These are phyloP conservation scores for Venturia pyrina DNA, from an alignment of 2,329 filamentous ascomycete genomes.

Conservation along the genomic window DNA sequence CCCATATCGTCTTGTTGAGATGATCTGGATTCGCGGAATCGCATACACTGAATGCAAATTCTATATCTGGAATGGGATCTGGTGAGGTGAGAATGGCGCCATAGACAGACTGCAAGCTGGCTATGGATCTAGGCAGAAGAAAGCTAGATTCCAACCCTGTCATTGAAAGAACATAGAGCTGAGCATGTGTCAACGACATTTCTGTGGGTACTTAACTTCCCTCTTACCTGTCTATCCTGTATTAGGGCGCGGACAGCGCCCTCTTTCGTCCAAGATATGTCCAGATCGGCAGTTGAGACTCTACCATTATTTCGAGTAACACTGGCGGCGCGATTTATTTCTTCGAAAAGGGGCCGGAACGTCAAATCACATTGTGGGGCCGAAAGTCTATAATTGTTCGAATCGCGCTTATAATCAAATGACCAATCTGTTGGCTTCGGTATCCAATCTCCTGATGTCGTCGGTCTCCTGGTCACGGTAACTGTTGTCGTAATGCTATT, in stretches of 20 bases:
- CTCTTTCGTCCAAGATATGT: slow-evolving; percentile 12
- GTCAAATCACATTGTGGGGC: slow-evolving; percentile 17
- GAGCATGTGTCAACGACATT: not conserved
- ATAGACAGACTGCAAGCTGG: slow-evolving; percentile 45
- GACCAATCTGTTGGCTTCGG: not conserved
- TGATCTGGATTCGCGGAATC: slow-evolving; percentile 14
- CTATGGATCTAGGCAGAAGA: slow-evolving; percentile 22
- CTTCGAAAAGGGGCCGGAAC: slow-evolving; percentile 19
- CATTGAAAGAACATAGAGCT: slow-evolving; percentile 13
- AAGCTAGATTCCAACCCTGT: slow-evolving; percentile 14
- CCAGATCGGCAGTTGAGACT: not conserved
- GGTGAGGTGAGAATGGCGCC: slow-evolving; percentile 43
- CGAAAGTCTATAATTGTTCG: slow-evolving; percentile 20
- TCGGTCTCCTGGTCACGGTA: not conserved
- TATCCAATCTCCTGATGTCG: not conserved
- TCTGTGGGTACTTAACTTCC: not conserved
- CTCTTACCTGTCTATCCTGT: slow-evolving; percentile 19
- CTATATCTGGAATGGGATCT: slow-evolving; percentile 38
- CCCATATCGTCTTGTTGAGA: slow-evolving; percentile 13
- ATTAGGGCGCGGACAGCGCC: slow-evolving; percentile 20
- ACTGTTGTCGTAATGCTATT: not conserved
- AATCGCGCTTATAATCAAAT: slow-evolving; percentile 1
- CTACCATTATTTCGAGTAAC: slow-evolving; percentile 12
- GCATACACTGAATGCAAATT: slow-evolving; percentile 30
- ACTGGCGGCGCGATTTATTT: slow-evolving; percentile 17